Evolutionary conservation across 2,329 filamentous ascomycete genomes (phyloP).

Genomic region (Cryoendolithus antarcticus): DNA sequence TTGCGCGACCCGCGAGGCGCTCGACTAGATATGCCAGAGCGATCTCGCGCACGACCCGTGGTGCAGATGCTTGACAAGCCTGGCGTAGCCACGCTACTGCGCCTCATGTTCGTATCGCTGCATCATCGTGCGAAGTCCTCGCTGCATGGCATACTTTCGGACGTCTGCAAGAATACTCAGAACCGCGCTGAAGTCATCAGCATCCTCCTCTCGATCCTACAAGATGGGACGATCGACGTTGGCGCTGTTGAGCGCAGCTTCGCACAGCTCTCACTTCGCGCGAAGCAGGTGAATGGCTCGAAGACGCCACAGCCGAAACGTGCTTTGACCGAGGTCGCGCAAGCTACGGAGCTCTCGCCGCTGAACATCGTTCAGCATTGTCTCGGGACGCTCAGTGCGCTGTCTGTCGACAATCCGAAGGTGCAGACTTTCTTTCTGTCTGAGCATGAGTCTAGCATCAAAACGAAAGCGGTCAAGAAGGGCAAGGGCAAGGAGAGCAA

Average conservation of each 20-base stretch:
- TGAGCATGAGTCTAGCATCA: constrained; percentile 59
- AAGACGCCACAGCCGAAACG: constrained; percentile 81
- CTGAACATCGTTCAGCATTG: constrained; percentile 94
- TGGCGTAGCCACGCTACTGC: constrained; percentile 85
- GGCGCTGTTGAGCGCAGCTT: constrained; percentile 92
- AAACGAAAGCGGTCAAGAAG: constrained; percentile 62
- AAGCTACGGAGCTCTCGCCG: constrained; percentile 75
- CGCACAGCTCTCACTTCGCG: constrained; percentile 78
- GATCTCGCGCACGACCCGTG: constrained; percentile 46
- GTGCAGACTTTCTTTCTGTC: constrained; percentile 86
- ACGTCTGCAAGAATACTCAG: constrained; percentile 92
- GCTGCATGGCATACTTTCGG: constrained; percentile 75
- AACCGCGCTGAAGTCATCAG: constrained; percentile 90
- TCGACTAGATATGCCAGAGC: constrained; percentile 1
- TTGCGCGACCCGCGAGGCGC: background rate
- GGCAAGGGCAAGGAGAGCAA: constrained; percentile 79
- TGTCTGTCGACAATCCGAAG: constrained; percentile 74
- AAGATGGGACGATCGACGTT: constrained; percentile 89
- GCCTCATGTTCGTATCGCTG: constrained; percentile 96
- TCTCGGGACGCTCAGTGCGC: constrained; percentile 68
- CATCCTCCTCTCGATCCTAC: constrained; percentile 80
- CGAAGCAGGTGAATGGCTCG: constrained; percentile 52
- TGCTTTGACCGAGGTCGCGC: constrained; percentile 45
- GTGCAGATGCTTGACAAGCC: constrained; percentile 96
- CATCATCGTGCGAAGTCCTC: constrained; percentile 74